Evolutionary conservation across 2,329 filamentous ascomycete species (phyloP).

Genomic region (Scleromitrula shiraiana): DNA sequence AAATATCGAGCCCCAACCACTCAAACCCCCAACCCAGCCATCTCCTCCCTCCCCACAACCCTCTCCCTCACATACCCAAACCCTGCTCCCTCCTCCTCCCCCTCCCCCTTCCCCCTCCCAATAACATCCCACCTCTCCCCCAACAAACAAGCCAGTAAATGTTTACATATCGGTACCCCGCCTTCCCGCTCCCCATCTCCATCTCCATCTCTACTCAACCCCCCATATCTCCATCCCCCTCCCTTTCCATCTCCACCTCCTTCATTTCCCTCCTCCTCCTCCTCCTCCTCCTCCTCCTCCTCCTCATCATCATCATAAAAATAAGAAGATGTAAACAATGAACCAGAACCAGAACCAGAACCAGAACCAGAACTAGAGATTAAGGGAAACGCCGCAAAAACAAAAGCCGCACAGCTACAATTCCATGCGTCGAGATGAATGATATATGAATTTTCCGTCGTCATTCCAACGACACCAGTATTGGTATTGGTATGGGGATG

Average conservation of each 20-base stretch:
- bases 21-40: conserved; percentile 56
- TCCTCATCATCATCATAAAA: background rate
- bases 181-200: too few relatives aligned
- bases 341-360: background rate
- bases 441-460: conserved; percentile 53
- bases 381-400: conserved; percentile 64
- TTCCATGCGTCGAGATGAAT: conserved; percentile 74
- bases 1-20: background rate
- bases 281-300: conserved; percentile 11
- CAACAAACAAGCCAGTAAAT: conserved; percentile 76
- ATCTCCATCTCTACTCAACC: conserved; percentile 31
- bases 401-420: conserved; percentile 82
- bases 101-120: conserved; percentile 53
- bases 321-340: too few relatives aligned
- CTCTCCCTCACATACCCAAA: background rate
- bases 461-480: too few relatives aligned
- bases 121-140: conserved; percentile 55
- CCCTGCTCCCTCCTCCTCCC: conserved; percentile 63
- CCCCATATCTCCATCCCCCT: conserved; percentile 39
- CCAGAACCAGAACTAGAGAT: too few relatives aligned
- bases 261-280: conserved; percentile 15
- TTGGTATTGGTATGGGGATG: background rate
- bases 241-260: conserved; percentile 8
- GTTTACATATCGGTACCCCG: conserved; percentile 76
- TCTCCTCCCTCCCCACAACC: conserved; percentile 57